Percentiles rank a stretch among this genome's conserved stretches.
These are phyloP conservation scores for Waltergamsia citrina DNA, from an alignment of 2,329 filamentous ascomycete species.

Conservation along the genomic window DNA sequence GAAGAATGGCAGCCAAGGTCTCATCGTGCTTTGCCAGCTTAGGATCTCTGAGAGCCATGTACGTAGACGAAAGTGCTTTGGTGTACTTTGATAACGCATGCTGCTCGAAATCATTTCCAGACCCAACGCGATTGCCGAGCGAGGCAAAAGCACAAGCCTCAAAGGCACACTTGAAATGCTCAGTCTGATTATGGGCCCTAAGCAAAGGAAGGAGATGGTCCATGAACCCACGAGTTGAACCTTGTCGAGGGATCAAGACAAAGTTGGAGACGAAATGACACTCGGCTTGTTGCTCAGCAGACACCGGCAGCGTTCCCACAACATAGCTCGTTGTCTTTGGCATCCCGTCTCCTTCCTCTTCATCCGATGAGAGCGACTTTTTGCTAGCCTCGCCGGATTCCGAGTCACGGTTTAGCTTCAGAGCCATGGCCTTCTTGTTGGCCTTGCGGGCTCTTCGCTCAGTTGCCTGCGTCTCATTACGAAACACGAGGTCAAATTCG, in stretches of 20 bases:
- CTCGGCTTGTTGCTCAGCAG: constrained; percentile 43
- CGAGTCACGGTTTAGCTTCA: constrained; percentile 18
- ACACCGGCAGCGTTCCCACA: constrained; percentile 23
- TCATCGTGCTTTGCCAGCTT: constrained; percentile 40
- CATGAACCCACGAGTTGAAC: constrained; percentile 44
- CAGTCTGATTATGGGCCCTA: constrained; percentile 28
- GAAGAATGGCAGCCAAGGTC: constrained; percentile 48
- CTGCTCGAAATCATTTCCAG: constrained; percentile 20
- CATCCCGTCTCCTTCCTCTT: background rate
- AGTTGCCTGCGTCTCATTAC: constrained; percentile 62
- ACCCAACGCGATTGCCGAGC: constrained; percentile 38
- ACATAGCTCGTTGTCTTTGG: background rate
- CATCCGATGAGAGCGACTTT: background rate
- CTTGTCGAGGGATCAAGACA: constrained; percentile 41
- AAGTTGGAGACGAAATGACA: constrained; percentile 55
- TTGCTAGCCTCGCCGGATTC: background rate
- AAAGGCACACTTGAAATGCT: constrained; percentile 47
- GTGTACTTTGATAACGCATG: constrained; percentile 43
- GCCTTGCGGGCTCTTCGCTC: constrained; percentile 51
- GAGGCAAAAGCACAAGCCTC: constrained; percentile 50
- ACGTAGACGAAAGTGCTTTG: constrained; percentile 42
- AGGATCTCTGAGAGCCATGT: constrained; percentile 41
- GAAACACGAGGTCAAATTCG: constrained; percentile 63
- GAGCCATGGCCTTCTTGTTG: constrained; percentile 33
- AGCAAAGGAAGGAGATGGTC: constrained; percentile 50